Conservation (phyloP, 345 rosid species). For the Citrus sp. region DNA sequence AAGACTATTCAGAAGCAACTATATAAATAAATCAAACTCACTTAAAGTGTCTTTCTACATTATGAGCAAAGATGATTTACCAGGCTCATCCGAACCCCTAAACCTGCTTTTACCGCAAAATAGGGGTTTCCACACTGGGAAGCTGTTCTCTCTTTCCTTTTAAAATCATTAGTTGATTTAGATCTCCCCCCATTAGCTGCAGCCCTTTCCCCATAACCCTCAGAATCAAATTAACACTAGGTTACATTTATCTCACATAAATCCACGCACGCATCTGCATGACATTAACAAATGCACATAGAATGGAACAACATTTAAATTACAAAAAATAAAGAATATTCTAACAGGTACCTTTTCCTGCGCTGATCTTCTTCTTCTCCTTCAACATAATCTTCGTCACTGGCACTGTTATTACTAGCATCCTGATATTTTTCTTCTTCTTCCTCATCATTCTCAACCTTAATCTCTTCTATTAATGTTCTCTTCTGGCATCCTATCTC, state of each 20-base stretch:
- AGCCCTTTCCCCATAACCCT: background rate
- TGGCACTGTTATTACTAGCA: background rate
- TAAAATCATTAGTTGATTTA: background rate
- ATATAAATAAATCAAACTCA: background rate
- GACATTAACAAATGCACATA: background rate
- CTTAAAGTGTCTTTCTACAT: no score
- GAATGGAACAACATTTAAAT: background rate
- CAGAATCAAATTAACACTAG: background rate
- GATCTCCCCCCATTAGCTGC: background rate
- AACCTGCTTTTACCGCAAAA: background rate
- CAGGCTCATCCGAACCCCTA: background rate
- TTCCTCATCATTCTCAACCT: background rate
- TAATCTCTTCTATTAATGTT: background rate
- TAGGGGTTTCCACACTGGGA: background rate
- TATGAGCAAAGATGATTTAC: background rate
- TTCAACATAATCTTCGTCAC: background rate
- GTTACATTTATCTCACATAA: background rate
- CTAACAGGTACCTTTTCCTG: background rate
- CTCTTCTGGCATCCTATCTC: background rate
- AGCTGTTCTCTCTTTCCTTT: background rate
- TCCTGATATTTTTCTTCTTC: background rate
- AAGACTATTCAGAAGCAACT: background rate
- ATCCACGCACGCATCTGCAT: background rate
- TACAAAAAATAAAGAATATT: background rate
- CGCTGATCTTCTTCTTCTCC: background rate